phyloP scores from a whole-genome alignment of 139 green algal species.

The Chlorella vulgaris region DNA sequence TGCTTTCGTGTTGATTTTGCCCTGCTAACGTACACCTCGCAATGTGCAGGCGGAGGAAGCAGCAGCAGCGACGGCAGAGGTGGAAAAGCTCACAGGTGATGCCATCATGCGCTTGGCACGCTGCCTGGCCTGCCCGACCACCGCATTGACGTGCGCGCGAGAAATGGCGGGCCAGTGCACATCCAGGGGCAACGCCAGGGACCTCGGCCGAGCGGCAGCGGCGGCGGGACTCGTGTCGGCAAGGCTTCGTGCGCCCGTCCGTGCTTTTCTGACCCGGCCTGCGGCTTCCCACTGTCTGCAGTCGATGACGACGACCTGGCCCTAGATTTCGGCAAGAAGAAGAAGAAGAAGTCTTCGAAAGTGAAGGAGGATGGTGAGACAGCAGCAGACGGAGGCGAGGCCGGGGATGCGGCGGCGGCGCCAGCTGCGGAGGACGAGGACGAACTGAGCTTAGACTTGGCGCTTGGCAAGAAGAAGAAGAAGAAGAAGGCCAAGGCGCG shows the following conservation, averaged over 20 bases:
- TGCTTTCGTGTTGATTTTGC: not conserved
- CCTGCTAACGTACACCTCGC: not conserved
- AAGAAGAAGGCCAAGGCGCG: constrained; percentile 44
- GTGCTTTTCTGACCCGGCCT: not conserved
- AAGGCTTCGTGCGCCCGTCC: no score
- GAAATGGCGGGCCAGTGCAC: no score
- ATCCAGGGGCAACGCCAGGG: no score
- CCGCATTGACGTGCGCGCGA: no score
- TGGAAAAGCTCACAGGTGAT: constrained; percentile 49
- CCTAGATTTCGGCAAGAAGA: constrained; percentile 60
- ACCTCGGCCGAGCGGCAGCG: no score
- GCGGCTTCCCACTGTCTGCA: constrained; percentile 1
- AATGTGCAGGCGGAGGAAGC: constrained; percentile 35
- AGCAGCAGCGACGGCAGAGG: constrained; percentile 34
- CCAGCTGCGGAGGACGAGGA: constrained; percentile 25
- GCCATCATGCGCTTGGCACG: not conserved
- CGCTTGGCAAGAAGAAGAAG: constrained; percentile 48
- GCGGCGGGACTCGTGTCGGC: no score
- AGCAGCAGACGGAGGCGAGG: constrained; percentile 12
- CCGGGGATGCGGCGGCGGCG: not conserved
- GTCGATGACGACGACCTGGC: constrained; percentile 38
- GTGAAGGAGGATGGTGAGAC: constrained; percentile 15
- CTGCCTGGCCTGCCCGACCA: no score
- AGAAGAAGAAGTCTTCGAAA: constrained; percentile 68
- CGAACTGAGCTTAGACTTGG: constrained; percentile 43